Conservation (phyloP, 2,329 filamentous ascomycete species). For the Periconia sp. region DNA sequence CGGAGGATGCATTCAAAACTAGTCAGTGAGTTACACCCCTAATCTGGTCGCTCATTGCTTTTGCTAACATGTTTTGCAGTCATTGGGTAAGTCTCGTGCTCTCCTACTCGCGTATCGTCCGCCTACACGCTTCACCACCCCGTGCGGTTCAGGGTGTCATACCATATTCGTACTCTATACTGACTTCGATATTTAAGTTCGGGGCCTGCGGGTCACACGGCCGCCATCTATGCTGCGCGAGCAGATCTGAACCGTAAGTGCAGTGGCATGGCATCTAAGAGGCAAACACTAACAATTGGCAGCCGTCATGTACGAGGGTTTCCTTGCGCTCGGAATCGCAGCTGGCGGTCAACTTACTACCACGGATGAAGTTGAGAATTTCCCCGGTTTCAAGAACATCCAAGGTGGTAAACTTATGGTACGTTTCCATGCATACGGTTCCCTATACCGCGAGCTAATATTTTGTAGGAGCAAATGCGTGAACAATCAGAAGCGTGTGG, state of each 20-base stretch:
- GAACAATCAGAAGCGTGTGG: conserved; percentile 89
- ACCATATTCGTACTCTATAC: conserved; percentile 21
- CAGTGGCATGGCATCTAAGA: too few relatives aligned
- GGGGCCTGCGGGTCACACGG: conserved; percentile 95
- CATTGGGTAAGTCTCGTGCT: conserved; percentile 35
- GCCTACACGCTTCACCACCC: conserved; percentile 10
- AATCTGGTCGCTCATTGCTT: background rate
- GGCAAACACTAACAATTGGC: conserved; percentile 21
- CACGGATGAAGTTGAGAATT: conserved; percentile 98
- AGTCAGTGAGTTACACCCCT: conserved; percentile 65
- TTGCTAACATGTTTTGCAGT: conserved; percentile 33
- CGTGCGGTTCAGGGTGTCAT: conserved; percentile 3
- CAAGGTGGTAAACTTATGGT: conserved; percentile 87
- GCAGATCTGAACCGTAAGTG: conserved; percentile 82
- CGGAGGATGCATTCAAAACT: conserved; percentile 89
- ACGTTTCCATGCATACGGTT: conserved; percentile 19
- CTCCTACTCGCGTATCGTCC: conserved; percentile 13
- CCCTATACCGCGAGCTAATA: conserved; percentile 13
- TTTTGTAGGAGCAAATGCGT: conserved; percentile 76
- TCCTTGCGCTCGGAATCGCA: conserved; percentile 95
- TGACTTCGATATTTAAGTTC: conserved; percentile 61
- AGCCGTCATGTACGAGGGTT: conserved; percentile 94
- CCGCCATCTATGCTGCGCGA: conserved; percentile 91
- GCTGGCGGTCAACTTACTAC: conserved; percentile 97
- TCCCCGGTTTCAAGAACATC: conserved; percentile 90